Conservation (phyloP, 2,329 filamentous ascomycete species). For the Aspergillus fischeri region DNA sequence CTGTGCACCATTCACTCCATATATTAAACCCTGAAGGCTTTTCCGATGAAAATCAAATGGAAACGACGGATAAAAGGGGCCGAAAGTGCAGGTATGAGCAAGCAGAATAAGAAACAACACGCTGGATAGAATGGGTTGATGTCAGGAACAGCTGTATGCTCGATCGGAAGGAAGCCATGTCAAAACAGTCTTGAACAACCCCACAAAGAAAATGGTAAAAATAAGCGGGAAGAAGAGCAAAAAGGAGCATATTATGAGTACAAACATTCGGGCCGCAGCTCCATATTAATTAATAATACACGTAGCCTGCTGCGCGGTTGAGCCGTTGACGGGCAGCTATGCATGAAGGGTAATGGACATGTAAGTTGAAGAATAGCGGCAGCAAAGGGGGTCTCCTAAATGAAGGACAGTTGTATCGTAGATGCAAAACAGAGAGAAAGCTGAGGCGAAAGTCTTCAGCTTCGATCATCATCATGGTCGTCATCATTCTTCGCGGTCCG, state of each 20-base stretch:
- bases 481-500: constrained; percentile 4
- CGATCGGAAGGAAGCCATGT: background rate
- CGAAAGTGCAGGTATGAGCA: background rate
- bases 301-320: constrained; percentile 1
- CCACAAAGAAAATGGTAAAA: constrained; percentile 1
- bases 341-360: background rate
- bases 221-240: background rate
- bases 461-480: constrained; percentile 1
- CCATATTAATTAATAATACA: constrained; percentile 17
- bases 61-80: background rate
- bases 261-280: constrained; percentile 1
- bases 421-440: constrained; percentile 2
- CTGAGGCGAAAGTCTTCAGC: constrained; percentile 5
- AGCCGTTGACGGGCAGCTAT: constrained; percentile 8
- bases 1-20: background rate
- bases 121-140: background rate
- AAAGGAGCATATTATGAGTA: constrained; percentile 15
- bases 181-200: background rate
- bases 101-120: background rate
- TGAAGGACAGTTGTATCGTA: background rate
- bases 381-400: background rate
- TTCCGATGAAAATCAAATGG: background rate
- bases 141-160: background rate
- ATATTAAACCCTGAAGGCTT: background rate
- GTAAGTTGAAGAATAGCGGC: background rate